Percentiles rank a stretch among this genome's conserved stretches.
These are phyloP conservation scores for Alternaria infectoria DNA, from an alignment of 2,329 filamentous ascomycete species.

Conservation along the genomic window DNA sequence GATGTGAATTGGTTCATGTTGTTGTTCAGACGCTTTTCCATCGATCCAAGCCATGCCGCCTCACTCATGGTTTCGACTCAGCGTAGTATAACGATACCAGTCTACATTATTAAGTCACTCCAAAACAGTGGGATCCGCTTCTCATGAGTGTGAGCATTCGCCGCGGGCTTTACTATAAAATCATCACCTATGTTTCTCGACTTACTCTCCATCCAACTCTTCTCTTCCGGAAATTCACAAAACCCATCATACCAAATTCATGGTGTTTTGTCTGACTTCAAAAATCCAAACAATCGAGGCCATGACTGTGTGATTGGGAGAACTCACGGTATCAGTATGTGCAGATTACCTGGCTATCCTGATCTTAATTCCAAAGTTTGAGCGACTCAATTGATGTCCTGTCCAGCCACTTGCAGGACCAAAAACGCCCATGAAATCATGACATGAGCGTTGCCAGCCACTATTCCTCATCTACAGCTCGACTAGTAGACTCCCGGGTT, in stretches of 20 bases:
- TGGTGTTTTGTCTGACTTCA: too few relatives aligned
- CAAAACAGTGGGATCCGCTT: not conserved
- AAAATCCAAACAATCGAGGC: too few relatives aligned
- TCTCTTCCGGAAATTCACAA: not conserved
- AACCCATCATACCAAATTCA: too few relatives aligned
- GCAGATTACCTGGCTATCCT: not conserved
- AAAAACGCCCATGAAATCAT: too few relatives aligned
- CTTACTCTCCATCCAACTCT: not conserved
- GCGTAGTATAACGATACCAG: not conserved
- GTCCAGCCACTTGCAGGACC: not conserved
- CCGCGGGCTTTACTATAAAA: not conserved
- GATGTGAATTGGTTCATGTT: rapidly evolving
- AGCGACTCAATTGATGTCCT: not conserved
- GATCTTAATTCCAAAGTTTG: not conserved
- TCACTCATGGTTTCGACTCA: not conserved
- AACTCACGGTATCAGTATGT: not conserved
- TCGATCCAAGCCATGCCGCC: not conserved
- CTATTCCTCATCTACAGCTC: rapidly evolving
- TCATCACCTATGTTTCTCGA: not conserved
- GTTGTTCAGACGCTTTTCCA: rapidly evolving
- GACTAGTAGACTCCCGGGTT: not conserved
- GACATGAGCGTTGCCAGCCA: too few relatives aligned
- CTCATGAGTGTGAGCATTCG: not conserved
- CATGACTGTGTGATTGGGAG: not conserved
- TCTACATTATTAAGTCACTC: not conserved